These are phyloP conservation scores for Dipteronia dyeriana DNA, from an alignment of 345 rosid genomes.

Conservation along the genomic window DNA sequence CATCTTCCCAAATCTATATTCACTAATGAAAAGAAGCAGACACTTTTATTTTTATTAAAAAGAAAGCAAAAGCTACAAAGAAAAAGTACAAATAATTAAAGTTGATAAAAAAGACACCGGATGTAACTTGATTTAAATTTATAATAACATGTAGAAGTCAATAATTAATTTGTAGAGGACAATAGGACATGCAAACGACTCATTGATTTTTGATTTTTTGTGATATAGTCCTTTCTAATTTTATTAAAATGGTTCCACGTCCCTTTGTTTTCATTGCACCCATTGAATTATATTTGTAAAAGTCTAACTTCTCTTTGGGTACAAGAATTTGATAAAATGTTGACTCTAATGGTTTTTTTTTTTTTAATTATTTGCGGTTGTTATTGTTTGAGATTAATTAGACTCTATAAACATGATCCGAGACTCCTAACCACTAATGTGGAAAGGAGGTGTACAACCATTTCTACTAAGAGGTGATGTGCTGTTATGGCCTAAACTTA, in stretches of 20 bases:
- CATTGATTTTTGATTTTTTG: neutral
- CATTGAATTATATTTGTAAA: neutral
- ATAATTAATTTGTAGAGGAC: neutral
- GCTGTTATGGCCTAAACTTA: too few species aligned
- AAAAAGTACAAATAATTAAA: too few species aligned
- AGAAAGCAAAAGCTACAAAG: neutral
- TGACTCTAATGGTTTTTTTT: neutral
- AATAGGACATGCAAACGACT: neutral
- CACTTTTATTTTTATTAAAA: too few species aligned
- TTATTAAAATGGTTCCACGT: neutral
- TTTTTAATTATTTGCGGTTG: too few species aligned
- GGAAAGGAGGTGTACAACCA: too few species aligned
- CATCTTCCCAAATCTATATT: too few species aligned
- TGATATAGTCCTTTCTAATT: neutral
- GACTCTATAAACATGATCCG: too few species aligned
- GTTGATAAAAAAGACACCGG: neutral
- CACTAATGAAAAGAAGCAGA: too few species aligned
- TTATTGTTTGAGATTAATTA: too few species aligned
- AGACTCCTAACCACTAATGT: too few species aligned
- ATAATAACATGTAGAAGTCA: neutral
- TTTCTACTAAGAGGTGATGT: too few species aligned
- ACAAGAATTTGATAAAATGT: neutral
- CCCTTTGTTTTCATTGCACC: neutral
- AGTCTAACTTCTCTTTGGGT: neutral
- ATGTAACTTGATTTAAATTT: neutral